phyloP scores from a whole-genome alignment of 805 yeast genomes.

The Ogataea zsoltii region DNA sequence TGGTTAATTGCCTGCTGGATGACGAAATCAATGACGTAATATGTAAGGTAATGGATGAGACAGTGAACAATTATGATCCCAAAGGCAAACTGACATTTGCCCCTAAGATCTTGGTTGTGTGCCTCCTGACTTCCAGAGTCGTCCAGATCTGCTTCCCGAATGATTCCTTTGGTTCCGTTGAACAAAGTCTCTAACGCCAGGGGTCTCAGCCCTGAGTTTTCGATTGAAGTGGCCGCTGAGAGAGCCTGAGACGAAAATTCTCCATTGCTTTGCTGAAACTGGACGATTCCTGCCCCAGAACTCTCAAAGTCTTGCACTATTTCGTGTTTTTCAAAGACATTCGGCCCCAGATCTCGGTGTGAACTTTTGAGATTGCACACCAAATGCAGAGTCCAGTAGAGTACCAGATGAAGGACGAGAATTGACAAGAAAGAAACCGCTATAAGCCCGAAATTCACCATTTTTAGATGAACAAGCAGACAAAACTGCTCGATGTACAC shows the following conservation, averaged over 20 bases:
- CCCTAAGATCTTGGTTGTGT: constrained; percentile 17
- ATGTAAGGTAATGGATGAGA: constrained; percentile 21
- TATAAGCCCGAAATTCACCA: constrained; percentile 24
- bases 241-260: not conserved
- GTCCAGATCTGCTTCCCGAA: constrained; percentile 9
- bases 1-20: constrained; percentile 22
- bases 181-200: constrained; percentile 3
- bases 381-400: constrained; percentile 17
- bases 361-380: constrained; percentile 9
- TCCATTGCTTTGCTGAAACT: constrained; percentile 1
- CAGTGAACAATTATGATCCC: constrained; percentile 20
- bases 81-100: constrained; percentile 19
- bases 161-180: constrained; percentile 4
- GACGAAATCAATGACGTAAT: constrained; percentile 21
- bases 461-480: constrained; percentile 22
- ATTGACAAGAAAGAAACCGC: constrained; percentile 18
- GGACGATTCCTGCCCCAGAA: constrained; percentile 3
- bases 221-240: constrained; percentile 2
- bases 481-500: constrained; percentile 16
- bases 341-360: constrained; percentile 4
- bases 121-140: constrained; percentile 8
- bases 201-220: not conserved
- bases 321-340: constrained; percentile 2
- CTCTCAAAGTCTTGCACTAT: constrained; percentile 10
- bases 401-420: constrained; percentile 21